phyloP scores from a whole-genome alignment of 2,329 filamentous ascomycete genomes.

The Xylariaceae sp. region DNA sequence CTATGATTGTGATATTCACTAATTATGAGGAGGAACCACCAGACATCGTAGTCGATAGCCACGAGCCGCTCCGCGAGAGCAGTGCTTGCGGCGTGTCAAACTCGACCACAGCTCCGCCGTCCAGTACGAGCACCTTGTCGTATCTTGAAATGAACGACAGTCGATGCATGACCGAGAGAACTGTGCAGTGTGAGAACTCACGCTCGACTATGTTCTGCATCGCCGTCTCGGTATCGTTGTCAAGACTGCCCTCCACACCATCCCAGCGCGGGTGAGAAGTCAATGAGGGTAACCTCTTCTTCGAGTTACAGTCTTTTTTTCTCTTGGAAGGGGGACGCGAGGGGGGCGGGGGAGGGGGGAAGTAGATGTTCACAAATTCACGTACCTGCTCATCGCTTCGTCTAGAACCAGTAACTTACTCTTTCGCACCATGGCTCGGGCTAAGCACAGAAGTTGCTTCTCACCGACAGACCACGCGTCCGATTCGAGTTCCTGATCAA shows the following conservation, averaged over 20 bases:
- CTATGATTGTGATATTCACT: too few species aligned
- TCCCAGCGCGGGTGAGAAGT: too few species aligned
- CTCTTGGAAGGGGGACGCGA: too few species aligned
- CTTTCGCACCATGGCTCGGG: conserved; percentile 11
- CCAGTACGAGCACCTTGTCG: conserved; percentile 12
- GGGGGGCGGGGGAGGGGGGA: too few species aligned
- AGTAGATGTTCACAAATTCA: conserved; percentile 6
- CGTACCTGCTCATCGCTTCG: conserved; percentile 17
- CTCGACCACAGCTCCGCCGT: conserved; percentile 9
- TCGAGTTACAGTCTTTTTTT: conserved; percentile 4
- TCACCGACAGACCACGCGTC: conserved; percentile 8
- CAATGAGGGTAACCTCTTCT: neutral
- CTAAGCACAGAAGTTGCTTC: conserved; percentile 14
- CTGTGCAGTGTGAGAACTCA: conserved; percentile 13
- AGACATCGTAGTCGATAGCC: too few species aligned
- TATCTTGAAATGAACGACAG: conserved; percentile 12
- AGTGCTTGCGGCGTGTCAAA: conserved; percentile 8
- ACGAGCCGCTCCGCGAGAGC: too few species aligned
- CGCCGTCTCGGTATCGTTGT: conserved; percentile 12
- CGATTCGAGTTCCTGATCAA: conserved; percentile 5
- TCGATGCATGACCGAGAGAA: conserved; percentile 15
- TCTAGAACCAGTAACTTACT: conserved; percentile 14
- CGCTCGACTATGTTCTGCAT: conserved; percentile 18
- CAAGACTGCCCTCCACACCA: too few species aligned
- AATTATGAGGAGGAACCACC: too few species aligned